Conservation (phyloP, 495 filamentous ascomycete genomes). For the Annulohypoxylon bovei region DNA sequence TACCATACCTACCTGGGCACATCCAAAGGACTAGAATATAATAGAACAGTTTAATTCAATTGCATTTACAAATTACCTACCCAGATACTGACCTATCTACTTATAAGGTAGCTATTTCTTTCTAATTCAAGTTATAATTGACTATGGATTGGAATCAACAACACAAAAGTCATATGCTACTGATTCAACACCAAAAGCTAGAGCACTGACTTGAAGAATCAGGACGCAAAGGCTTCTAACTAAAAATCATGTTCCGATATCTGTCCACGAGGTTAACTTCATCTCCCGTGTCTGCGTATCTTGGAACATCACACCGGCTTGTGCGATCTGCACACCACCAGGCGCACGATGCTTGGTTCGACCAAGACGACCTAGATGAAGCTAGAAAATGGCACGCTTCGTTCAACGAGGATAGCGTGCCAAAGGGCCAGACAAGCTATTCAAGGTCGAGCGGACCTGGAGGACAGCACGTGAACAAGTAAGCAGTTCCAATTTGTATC, state of each 20-base stretch:
- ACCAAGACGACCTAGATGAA: slow-evolving; percentile 69
- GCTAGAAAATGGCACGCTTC: slow-evolving; percentile 79
- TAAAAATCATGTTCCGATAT: slow-evolving; percentile 3
- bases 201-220: not conserved
- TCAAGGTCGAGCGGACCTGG: slow-evolving; percentile 92
- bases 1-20: no score
- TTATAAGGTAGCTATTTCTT: no score
- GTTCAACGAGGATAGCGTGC: slow-evolving; percentile 71
- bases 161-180: not conserved
- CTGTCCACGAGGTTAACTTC: not conserved
- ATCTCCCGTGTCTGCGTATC: not conserved
- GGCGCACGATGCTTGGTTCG: slow-evolving; percentile 51
- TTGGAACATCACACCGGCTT: slow-evolving; percentile 2
- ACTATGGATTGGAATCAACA: not conserved
- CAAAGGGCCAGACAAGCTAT: slow-evolving; percentile 74
- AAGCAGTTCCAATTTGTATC: slow-evolving; percentile 23
- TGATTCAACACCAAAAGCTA: no score
- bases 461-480: slow-evolving; percentile 98
- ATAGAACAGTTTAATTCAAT: not conserved
- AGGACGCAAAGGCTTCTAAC: not conserved
- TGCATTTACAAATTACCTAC: not conserved
- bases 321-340: slow-evolving; percentile 42
- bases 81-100: no score
- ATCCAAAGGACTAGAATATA: not conserved
- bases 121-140: no score